Conservation (phyloP, 192 early-diverging fungal species). For the Backusella luteola region DNA sequence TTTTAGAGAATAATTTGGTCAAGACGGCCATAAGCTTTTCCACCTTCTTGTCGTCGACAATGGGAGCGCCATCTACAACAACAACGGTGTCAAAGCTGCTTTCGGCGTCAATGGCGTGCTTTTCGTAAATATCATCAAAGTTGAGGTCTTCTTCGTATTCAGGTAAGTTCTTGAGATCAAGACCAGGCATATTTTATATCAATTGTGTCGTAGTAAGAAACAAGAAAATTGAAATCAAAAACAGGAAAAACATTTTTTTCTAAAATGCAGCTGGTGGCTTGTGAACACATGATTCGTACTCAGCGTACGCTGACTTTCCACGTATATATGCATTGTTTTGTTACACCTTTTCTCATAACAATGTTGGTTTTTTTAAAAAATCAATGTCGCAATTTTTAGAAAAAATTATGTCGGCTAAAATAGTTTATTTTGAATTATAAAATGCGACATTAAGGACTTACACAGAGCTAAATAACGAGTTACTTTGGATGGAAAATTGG, state of each 20-base stretch:
- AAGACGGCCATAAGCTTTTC: conserved; percentile 75
- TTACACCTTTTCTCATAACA: too few relatives aligned
- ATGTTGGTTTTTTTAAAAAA: too few relatives aligned
- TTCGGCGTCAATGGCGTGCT: conserved; percentile 68
- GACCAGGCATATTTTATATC: conserved; percentile 18
- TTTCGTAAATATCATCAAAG: conserved; percentile 87
- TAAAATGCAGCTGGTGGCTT: conserved; percentile 2
- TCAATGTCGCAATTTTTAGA: too few relatives aligned
- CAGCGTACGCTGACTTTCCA: background rate
- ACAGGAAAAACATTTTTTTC: background rate
- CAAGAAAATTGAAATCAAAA: background rate
- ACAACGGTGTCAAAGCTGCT: conserved; percentile 80
- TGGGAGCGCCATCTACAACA: conserved; percentile 90
- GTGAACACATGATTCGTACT: background rate
- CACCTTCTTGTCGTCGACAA: conserved; percentile 83
- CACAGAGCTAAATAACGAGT: too few relatives aligned
- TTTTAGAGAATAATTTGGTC: conserved; percentile 79
- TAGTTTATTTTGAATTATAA: too few relatives aligned
- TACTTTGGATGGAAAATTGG: too few relatives aligned
- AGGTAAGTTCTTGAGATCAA: conserved; percentile 64
- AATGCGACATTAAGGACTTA: too few relatives aligned
- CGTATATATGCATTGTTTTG: background rate
- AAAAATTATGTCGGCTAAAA: too few relatives aligned
- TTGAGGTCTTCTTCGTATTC: conserved; percentile 80
- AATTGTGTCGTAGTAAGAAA: background rate